Percentiles rank a stretch among this genome's conserved stretches.
These are phyloP conservation scores for Albizia julibrissin DNA, from an alignment of 306 rosid genomes.

Conservation along the genomic window DNA sequence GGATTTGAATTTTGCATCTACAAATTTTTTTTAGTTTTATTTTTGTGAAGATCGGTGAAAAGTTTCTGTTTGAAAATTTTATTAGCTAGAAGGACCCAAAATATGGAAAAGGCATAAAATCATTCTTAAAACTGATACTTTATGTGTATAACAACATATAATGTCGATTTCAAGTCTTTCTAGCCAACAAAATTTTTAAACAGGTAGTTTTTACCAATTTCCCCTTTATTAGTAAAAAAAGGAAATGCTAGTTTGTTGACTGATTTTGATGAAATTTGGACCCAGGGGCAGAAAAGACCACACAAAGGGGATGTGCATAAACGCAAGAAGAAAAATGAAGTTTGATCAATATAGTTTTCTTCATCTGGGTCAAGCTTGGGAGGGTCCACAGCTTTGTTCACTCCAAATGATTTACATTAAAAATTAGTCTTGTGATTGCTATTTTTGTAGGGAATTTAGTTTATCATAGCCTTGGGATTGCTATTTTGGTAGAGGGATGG, in stretches of 20 bases:
- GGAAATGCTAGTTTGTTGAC: not conserved
- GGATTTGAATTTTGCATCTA: not conserved
- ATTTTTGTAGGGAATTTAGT: not conserved
- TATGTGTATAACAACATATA: no score
- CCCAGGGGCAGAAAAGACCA: slow-evolving; percentile 54
- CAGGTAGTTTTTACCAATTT: not conserved
- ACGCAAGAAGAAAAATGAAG: slow-evolving; percentile 42
- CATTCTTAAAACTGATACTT: no score
- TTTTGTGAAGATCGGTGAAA: no score
- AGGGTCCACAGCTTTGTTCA: slow-evolving; percentile 43
- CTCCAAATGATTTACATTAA: not conserved
- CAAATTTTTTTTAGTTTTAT: not conserved
- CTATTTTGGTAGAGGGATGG: not conserved
- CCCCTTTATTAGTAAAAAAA: not conserved
- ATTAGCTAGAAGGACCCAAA: no score
- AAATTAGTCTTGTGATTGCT: slow-evolving; percentile 5
- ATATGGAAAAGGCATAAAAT: no score
- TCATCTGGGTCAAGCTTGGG: not conserved
- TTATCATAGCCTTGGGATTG: no score
- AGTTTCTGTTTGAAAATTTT: no score
- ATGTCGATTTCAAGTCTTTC: no score
- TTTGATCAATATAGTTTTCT: slow-evolving; percentile 31
- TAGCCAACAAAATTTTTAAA: no score
- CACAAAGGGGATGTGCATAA: slow-evolving; percentile 38
- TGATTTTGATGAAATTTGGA: slow-evolving; percentile 11